Base-by-base conservation (phyloP, 1,284 basidiomycete genomes). In the Cryptococcus amylolentus region DNA sequence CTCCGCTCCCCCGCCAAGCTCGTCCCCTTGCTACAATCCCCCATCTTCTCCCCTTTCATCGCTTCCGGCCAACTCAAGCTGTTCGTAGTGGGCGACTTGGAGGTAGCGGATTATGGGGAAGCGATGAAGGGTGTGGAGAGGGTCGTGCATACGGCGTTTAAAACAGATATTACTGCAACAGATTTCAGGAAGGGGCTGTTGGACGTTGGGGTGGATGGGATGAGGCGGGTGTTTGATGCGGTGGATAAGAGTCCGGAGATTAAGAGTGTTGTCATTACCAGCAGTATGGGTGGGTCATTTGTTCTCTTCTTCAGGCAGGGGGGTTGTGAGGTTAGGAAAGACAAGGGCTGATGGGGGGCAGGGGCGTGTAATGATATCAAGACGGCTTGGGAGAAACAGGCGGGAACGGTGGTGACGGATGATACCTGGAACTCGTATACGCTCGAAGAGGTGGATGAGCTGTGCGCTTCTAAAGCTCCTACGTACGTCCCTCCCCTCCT, bases 1-100 rank as follows among this genome's bases (percentile, higher is more conserved):
- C 69, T 76, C 40, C 66, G 75, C 42, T 73, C 70, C 23, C 49
- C 57, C 8, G 65, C 67, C 40, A 76, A 76, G 60, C 4, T 41
- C 40, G 5, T 12, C 4, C 13, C 40, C 40, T 12, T 41, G 5
- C 5, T 5, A 16, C 4, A 61, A 35, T 41, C 69, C 13, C 63
- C 73, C 27, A 65, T 63, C 49, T 62, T 64, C 50, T 49, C 61
- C 16, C 62, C 64, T 13, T 72, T 68, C 53, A 37, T 55, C 52
- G 40, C 51, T 3, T 49, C 37, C 1, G 55, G 56, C 13, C 42
- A 64, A 41, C 56, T 69, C 23, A 38, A 58, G 26, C 62, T 65
- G 14, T 60, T 43, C 51, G 54, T 60, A 18, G 60, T 60, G 13
- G 64, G 64, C 20, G 48, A 61, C n/a, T 51, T 69, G 7, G 65